Conservation (phyloP, 2,329 filamentous ascomycete genomes). For the Mollisia scopiformis region DNA sequence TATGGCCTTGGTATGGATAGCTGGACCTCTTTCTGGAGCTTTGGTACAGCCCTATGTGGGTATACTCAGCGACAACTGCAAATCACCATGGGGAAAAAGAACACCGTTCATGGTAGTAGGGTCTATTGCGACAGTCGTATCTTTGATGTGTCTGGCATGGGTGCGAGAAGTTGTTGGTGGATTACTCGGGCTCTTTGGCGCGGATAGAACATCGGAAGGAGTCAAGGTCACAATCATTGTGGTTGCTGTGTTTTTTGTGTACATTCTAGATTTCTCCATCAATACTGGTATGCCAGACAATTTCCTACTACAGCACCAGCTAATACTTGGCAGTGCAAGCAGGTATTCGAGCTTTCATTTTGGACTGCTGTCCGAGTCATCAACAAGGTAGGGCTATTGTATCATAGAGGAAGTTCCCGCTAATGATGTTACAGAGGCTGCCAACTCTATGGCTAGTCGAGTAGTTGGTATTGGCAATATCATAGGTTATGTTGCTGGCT, state of each 20-base stretch:
- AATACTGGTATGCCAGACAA: constrained; percentile 71
- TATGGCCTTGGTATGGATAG: constrained; percentile 84
- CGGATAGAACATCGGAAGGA: constrained; percentile 63
- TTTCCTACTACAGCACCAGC: background rate
- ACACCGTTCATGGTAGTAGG: constrained; percentile 82
- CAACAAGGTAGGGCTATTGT: constrained; percentile 65
- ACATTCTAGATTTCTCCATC: constrained; percentile 90
- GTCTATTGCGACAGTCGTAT: constrained; percentile 65
- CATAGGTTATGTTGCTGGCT: constrained; percentile 85
- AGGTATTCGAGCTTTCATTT: constrained; percentile 86
- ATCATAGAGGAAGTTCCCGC: background rate
- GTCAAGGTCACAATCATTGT: constrained; percentile 72
- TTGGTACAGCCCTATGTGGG: constrained; percentile 84
- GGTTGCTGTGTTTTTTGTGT: constrained; percentile 83
- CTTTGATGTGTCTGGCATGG: constrained; percentile 74
- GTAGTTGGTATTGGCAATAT: constrained; percentile 90
- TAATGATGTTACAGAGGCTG: constrained; percentile 48
- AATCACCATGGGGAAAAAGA: constrained; percentile 74
- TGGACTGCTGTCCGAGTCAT: constrained; percentile 88
- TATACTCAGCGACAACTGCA: constrained; percentile 79
- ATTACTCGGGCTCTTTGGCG: constrained; percentile 71
- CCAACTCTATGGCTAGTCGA: constrained; percentile 92
- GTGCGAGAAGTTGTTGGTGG: constrained; percentile 72
- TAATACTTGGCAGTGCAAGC: constrained; percentile 70
- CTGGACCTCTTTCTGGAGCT: constrained; percentile 76